phyloP scores from a whole-genome alignment of 2,329 filamentous ascomycete species.

The Clathrospora elynae region DNA sequence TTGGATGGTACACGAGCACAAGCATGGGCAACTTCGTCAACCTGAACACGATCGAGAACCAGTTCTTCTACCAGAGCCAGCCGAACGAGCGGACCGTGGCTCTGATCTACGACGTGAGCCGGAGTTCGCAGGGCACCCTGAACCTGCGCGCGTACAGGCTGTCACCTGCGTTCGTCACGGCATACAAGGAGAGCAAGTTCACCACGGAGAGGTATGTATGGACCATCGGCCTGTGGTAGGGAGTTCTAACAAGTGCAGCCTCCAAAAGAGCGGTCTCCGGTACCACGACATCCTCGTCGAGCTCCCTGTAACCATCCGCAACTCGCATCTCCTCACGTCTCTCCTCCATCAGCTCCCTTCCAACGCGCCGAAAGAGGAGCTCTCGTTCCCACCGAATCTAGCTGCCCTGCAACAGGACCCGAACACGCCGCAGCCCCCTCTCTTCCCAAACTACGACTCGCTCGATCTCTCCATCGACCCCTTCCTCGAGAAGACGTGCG shows the following conservation, averaged over 20 bases:
- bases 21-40: constrained; percentile 99
- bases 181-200: constrained; percentile 97
- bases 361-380: constrained; percentile 66
- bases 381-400: constrained; percentile 78
- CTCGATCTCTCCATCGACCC: constrained; percentile 95
- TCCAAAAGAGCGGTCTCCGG: constrained; percentile 91
- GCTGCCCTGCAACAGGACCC: constrained; percentile 73
- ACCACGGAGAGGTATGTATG: constrained; percentile 82
- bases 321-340: constrained; percentile 94
- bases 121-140: constrained; percentile 88
- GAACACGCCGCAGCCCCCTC: constrained; percentile 63
- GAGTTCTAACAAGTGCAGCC: constrained; percentile 57
- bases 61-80: constrained; percentile 95
- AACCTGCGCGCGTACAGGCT: constrained; percentile 91
- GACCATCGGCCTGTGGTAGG: constrained; percentile 43
- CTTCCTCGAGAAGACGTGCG: constrained; percentile 97
- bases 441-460: constrained; percentile 86
- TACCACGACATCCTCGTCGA: constrained; percentile 95
- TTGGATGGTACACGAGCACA: constrained; percentile 97
- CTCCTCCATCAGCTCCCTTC: constrained; percentile 91
- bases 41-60: constrained; percentile 94
- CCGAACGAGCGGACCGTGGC: constrained; percentile 83
- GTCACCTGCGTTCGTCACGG: constrained; percentile 82
- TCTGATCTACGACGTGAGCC: constrained; percentile 92
- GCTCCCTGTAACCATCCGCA: constrained; percentile 87